Evolutionary conservation across 2,329 filamentous ascomycete species (phyloP).

Genomic region (Colletotrichum sp.): DNA sequence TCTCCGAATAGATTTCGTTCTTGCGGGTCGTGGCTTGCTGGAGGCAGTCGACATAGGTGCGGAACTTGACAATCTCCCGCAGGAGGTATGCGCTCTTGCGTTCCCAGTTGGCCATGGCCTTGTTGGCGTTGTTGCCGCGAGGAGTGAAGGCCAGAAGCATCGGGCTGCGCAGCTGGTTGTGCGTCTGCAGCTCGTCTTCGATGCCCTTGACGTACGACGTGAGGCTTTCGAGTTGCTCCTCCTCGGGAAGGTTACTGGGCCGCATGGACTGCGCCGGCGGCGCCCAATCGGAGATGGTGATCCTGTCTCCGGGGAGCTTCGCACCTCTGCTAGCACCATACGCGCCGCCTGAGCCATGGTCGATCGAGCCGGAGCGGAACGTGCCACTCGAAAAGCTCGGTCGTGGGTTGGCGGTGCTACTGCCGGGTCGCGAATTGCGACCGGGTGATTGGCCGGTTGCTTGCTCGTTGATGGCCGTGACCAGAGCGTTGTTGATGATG

Average conservation of each 20-base stretch:
- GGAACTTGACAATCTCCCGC: slow-evolving; percentile 94
- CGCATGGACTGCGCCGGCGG: slow-evolving; percentile 92
- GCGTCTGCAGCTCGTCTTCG: slow-evolving; percentile 82
- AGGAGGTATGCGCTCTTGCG: slow-evolving; percentile 91
- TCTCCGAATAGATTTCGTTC: slow-evolving; percentile 71
- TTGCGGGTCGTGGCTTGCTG: slow-evolving; percentile 73
- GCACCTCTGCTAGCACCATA: slow-evolving; percentile 44
- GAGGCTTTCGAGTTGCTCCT: slow-evolving; percentile 80
- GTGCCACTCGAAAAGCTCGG: slow-evolving; percentile 57
- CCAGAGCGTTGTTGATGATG: slow-evolving; percentile 70
- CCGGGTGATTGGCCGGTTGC: slow-evolving; percentile 31
- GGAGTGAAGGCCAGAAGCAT: slow-evolving; percentile 92
- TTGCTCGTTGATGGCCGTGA: slow-evolving; percentile 57
- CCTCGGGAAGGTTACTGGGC: slow-evolving; percentile 77
- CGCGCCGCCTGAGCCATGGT: slow-evolving; percentile 49
- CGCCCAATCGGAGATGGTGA: slow-evolving; percentile 85
- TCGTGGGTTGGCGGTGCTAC: slow-evolving; percentile 45
- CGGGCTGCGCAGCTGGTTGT: slow-evolving; percentile 86
- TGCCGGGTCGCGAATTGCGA: slow-evolving; percentile 53
- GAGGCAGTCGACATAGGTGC: slow-evolving; percentile 90
- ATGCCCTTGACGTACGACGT: slow-evolving; percentile 82
- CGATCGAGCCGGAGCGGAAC: slow-evolving; percentile 63
- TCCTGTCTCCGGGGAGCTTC: slow-evolving; percentile 83
- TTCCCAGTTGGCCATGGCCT: slow-evolving; percentile 97
- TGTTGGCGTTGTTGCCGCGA: slow-evolving; percentile 77